Percentiles rank a stretch among this genome's conserved stretches.
phyloP scores from a whole-genome alignment of 768 basidiomycete species.

The Xerocomellus chrysenteron region DNA sequence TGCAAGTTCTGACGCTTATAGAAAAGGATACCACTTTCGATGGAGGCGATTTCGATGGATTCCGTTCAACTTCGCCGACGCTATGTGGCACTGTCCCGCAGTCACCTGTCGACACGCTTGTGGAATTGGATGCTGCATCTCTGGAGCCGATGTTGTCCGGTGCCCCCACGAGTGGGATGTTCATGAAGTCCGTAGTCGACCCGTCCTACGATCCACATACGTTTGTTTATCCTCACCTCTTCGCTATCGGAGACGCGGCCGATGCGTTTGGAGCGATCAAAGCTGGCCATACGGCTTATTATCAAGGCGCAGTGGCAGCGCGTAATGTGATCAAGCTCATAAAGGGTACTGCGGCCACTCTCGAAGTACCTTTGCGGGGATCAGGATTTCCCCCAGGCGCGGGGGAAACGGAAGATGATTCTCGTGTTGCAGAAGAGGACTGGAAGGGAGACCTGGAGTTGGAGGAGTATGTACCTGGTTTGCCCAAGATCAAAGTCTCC shows the following conservation, averaged over 20 bases:
- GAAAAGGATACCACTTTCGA: background rate
- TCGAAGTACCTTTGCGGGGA: background rate
- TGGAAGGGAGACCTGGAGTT: slow-evolving; percentile 21
- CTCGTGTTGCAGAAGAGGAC: background rate
- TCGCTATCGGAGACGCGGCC: slow-evolving; percentile 61
- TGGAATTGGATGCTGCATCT: background rate
- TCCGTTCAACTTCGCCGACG: slow-evolving; percentile 1
- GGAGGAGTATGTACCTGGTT: slow-evolving; percentile 45
- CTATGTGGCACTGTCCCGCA: slow-evolving; percentile 3
- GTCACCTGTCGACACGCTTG: slow-evolving; percentile 13
- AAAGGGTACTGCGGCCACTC: background rate
- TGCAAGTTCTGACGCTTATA: slow-evolving; percentile 44
- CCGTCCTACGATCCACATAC: slow-evolving; percentile 21
- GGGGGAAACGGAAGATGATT: background rate
- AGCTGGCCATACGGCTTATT: slow-evolving; percentile 57
- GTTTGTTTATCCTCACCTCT: slow-evolving; percentile 49
- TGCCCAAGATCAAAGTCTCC: slow-evolving; percentile 60
- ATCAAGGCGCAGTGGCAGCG: slow-evolving; percentile 52
- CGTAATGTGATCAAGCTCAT: slow-evolving; percentile 53
- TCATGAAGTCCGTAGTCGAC: background rate
- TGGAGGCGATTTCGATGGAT: background rate
- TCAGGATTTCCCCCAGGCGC: background rate
- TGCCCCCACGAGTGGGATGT: background rate
- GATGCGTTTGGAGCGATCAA: slow-evolving; percentile 64
- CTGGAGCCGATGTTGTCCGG: background rate